Evolutionary conservation across 169 alveolate genomes (phyloP).

Genomic region (Perkinsus marinus): DNA sequence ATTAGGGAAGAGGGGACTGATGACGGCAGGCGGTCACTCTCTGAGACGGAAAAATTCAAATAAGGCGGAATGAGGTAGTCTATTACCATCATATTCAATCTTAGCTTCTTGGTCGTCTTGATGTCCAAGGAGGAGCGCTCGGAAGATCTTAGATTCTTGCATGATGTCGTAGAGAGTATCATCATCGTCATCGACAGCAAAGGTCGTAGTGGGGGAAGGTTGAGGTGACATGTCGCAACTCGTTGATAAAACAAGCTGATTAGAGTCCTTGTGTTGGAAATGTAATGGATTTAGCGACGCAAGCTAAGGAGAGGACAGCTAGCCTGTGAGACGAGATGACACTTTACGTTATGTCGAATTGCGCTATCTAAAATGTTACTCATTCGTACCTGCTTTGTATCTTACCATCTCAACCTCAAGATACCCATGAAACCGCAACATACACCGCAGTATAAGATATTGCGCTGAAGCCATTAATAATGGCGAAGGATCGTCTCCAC

Average conservation of each 20-base stretch:
- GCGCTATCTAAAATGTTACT: too few species aligned
- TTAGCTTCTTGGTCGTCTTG: background rate
- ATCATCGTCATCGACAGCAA: too few species aligned
- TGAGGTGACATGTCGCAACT: background rate
- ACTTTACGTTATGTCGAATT: background rate
- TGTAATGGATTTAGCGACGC: background rate
- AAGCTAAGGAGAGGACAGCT: background rate
- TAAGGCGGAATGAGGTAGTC: too few species aligned
- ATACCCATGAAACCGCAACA: background rate
- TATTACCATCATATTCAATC: background rate
- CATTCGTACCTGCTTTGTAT: background rate
- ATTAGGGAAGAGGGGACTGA: background rate
- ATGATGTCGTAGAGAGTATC: background rate
- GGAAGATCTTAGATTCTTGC: background rate
- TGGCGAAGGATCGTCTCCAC: too few species aligned
- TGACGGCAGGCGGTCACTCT: too few species aligned
- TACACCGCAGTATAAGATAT: background rate
- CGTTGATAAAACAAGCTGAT: background rate
- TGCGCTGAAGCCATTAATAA: background rate
- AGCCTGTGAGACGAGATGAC: too few species aligned
- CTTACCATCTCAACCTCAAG: background rate
- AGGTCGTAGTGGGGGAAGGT: too few species aligned
- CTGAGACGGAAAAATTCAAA: too few species aligned
- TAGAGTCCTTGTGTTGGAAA: too few species aligned
- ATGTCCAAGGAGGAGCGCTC: background rate